Conservation (phyloP, 2,329 filamentous ascomycete genomes). For the Fusarium ramigenum region DNA sequence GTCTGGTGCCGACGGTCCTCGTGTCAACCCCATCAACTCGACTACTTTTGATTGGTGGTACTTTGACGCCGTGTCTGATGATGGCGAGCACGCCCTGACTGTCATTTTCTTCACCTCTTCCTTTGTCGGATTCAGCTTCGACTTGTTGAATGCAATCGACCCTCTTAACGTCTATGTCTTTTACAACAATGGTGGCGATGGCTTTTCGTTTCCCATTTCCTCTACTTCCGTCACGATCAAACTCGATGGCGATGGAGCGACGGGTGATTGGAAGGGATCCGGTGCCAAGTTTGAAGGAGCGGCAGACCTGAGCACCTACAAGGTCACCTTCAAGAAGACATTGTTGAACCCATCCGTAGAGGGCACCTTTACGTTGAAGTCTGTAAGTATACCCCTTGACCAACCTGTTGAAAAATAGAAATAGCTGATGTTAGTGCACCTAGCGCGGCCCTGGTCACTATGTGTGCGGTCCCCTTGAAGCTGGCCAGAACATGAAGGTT, state of each 20-base stretch:
- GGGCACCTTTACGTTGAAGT: background rate
- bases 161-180: background rate
- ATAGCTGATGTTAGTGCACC: background rate
- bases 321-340: background rate
- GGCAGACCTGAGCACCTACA: background rate
- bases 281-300: background rate
- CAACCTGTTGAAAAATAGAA: no score
- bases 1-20: background rate
- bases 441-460: background rate
- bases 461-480: background rate
- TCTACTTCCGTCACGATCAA: background rate
- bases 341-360: background rate
- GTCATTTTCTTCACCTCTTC: background rate
- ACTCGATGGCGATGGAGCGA: background rate
- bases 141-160: background rate
- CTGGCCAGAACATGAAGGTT: background rate
- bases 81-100: background rate
- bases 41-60: background rate
- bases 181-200: background rate
- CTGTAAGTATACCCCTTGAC: no score
- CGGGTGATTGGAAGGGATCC: background rate
- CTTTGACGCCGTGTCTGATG: background rate
- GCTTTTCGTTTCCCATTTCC: background rate
- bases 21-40: background rate
- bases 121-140: background rate